A percentile compares a stretch with the other conserved stretches of the same genome.
Evolutionary conservation across 2,329 filamentous ascomycete genomes (phyloP).

Genomic region (Ascochyta clinopodiicola): DNA sequence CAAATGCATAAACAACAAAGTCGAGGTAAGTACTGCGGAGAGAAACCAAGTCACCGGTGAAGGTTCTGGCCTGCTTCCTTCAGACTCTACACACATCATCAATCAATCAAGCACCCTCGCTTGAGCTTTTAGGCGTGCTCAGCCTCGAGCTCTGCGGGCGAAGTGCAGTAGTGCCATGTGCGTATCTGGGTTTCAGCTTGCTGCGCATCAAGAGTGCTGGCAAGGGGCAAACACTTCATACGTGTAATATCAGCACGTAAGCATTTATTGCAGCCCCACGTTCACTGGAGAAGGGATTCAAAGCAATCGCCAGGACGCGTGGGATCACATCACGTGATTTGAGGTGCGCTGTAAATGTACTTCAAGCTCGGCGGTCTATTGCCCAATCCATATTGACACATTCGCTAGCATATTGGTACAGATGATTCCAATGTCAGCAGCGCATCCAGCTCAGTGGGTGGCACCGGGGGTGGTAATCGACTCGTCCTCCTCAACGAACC

Average conservation of each 20-base stretch:
- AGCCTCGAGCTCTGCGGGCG: conserved; percentile 1
- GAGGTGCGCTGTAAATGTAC: neutral
- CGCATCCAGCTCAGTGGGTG: conserved; percentile 35
- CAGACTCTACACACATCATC: neutral
- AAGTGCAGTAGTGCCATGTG: conserved; percentile 6
- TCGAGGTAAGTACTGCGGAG: neutral
- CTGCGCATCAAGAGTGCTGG: neutral
- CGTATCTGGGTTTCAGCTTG: neutral
- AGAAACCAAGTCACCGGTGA: neutral
- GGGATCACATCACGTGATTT: conserved; percentile 30
- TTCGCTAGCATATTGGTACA: conserved; percentile 47
- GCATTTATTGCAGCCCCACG: conserved; percentile 1
- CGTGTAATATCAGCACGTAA: conserved; percentile 15
- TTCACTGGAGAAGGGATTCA: neutral
- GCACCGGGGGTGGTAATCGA: conserved; percentile 49
- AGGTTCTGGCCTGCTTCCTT: neutral
- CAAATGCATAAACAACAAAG: conserved; percentile 16
- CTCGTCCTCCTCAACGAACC: conserved; percentile 80
- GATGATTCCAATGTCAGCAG: conserved; percentile 19
- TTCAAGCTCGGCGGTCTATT: conserved; percentile 27
- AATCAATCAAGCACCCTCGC: conserved; percentile 7
- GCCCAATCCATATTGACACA: conserved; percentile 44
- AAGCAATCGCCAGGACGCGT: neutral
- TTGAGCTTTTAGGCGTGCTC: neutral
- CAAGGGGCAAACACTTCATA: neutral